A percentile compares a stretch with the other conserved stretches of the same genome.
phyloP scores from a whole-genome alignment of 2,329 filamentous ascomycete genomes.

The Fusarium solani-melongenae region DNA sequence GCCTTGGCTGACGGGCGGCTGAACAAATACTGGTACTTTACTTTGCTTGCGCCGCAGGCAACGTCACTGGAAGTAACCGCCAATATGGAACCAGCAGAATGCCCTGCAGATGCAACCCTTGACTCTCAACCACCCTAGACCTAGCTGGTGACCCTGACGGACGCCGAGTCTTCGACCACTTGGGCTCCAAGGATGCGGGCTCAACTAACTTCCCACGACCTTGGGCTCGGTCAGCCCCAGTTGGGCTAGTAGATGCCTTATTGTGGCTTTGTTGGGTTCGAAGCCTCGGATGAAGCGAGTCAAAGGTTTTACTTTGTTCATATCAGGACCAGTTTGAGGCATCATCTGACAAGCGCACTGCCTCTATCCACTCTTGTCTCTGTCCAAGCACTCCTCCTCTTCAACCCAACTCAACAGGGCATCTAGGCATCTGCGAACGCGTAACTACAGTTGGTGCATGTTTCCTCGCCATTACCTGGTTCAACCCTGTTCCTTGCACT shows the following conservation, averaged over 20 bases:
- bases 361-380: background rate
- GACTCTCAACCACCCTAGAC: background rate
- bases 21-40: background rate
- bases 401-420: background rate
- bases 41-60: background rate
- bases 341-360: background rate
- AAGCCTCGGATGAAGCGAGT: constrained; percentile 3
- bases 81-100: background rate
- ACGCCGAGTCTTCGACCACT: background rate
- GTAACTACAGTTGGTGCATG: background rate
- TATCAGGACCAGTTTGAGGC: background rate
- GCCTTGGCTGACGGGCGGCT: background rate
- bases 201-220: background rate
- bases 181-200: background rate
- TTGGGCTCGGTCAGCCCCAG: background rate
- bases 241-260: background rate
- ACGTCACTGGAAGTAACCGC: background rate
- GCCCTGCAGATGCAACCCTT: background rate
- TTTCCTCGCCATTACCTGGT: background rate
- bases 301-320: background rate
- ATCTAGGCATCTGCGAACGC: background rate
- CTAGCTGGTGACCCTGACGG: background rate
- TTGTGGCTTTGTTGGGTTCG: constrained; percentile 26
- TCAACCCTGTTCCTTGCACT: background rate
- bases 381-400: background rate